phyloP scores from a whole-genome alignment of 2,329 filamentous ascomycete species.

The Neofusicoccum kwambonambiense region DNA sequence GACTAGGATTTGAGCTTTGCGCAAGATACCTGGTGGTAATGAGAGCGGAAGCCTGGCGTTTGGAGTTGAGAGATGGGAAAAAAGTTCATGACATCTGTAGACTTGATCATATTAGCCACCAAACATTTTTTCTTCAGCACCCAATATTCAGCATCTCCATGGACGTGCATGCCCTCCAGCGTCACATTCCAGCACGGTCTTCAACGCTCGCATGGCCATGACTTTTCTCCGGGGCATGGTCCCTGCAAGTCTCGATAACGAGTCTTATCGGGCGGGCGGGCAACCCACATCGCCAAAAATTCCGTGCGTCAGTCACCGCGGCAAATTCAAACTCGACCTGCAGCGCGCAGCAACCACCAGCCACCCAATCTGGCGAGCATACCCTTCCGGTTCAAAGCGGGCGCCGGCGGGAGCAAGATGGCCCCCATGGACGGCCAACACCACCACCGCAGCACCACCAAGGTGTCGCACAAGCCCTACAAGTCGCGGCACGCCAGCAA shows the following conservation, averaged over 20 bases:
- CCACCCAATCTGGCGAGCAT: conserved; percentile 21
- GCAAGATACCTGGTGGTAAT: not conserved
- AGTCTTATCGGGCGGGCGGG: not conserved
- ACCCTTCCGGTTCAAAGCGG: conserved; percentile 86
- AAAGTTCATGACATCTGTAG: not conserved
- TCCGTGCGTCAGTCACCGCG: conserved; percentile 1
- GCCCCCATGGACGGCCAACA: conserved; percentile 66
- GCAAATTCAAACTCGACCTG: not conserved
- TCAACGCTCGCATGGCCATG: not conserved
- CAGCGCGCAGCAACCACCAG: not conserved
- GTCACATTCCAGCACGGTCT: not conserved
- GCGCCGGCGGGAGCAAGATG: conserved; percentile 64
- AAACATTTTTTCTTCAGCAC: no score
- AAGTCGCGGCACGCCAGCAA: conserved; percentile 92
- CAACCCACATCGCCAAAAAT: conserved; percentile 18
- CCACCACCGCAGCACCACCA: conserved; percentile 91
- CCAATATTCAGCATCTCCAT: no score
- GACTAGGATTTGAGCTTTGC: not conserved
- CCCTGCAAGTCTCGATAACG: conserved; percentile 13
- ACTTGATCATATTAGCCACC: not conserved
- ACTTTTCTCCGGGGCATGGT: not conserved
- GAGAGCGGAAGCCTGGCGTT: not conserved
- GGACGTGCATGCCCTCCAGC: no score
- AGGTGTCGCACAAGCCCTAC: conserved; percentile 82
- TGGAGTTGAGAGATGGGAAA: not conserved